phyloP scores from a whole-genome alignment of 1,139 yeast genomes.

The Pichia sp. region DNA sequence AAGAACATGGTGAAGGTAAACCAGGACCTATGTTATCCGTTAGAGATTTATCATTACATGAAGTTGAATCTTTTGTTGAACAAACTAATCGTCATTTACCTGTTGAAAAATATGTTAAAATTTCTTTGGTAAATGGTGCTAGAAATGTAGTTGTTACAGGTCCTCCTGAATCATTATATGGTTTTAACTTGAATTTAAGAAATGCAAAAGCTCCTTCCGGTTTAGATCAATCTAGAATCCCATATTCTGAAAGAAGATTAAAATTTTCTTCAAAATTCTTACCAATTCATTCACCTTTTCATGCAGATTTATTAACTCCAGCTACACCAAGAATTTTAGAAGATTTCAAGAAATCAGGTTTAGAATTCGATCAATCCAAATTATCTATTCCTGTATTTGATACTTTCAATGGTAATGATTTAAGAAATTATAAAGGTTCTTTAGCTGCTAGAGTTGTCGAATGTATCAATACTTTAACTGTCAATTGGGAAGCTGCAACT shows the following conservation, averaged over 20 bases:
- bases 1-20: conserved; percentile 90
- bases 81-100: conserved; percentile 93
- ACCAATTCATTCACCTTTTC: conserved; percentile 96
- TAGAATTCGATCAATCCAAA: conserved; percentile 48
- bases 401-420: conserved; percentile 77
- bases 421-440: conserved; percentile 47
- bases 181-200: conserved; percentile 86
- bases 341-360: conserved; percentile 54
- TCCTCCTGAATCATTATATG: conserved; percentile 97
- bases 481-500: conserved; percentile 91
- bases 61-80: conserved; percentile 72
- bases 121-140: conserved; percentile 91
- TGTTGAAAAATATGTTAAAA: conserved; percentile 78
- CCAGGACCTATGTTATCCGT: conserved; percentile 97
- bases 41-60: conserved; percentile 73
- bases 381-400: conserved; percentile 85
- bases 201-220: conserved; percentile 94
- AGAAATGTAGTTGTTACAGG: conserved; percentile 93
- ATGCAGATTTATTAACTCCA: conserved; percentile 71
- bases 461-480: conserved; percentile 83
- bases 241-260: conserved; percentile 86
- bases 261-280: conserved; percentile 88
- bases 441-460: conserved; percentile 61
- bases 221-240: conserved; percentile 89
- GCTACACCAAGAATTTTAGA: conserved; percentile 61